Evolutionary conservation across 495 filamentous ascomycete genomes (phyloP).

Genomic region (Neurospora intermedia): DNA sequence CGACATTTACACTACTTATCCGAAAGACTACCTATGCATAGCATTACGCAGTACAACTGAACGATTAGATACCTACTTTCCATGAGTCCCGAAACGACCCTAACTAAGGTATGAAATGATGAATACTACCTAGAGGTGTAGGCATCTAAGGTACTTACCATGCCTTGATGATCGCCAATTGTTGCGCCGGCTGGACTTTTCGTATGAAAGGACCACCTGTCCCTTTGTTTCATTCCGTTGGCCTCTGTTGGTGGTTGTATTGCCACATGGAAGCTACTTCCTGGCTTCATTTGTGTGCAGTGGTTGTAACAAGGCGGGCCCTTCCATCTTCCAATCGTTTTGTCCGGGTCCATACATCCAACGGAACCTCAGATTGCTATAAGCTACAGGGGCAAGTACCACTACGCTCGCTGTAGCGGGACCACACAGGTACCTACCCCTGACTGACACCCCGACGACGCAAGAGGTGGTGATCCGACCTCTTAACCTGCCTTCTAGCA

Average conservation of each 20-base stretch:
- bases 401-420: neutral
- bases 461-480: neutral
- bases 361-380: too few relatives aligned
- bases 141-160: too few relatives aligned
- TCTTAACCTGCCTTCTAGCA: neutral
- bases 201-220: neutral
- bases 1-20: too few relatives aligned
- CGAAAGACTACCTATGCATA: too few relatives aligned
- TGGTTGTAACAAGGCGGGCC: neutral
- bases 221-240: neutral
- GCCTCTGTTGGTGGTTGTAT: neutral
- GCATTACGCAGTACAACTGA: too few relatives aligned
- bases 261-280: neutral
- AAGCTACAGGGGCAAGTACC: too few relatives aligned
- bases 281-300: neutral
- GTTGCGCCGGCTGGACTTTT: neutral
- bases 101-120: neutral
- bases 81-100: neutral
- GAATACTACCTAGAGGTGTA: neutral
- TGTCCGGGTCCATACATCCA: neutral
- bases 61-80: too few relatives aligned
- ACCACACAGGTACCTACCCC: neutral
- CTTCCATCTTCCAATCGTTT: neutral
- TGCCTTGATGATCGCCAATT: neutral
- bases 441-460: neutral